These are phyloP conservation scores for Williopsis jadinii DNA, from an alignment of 1,139 yeast genomes.

Conservation along the genomic window DNA sequence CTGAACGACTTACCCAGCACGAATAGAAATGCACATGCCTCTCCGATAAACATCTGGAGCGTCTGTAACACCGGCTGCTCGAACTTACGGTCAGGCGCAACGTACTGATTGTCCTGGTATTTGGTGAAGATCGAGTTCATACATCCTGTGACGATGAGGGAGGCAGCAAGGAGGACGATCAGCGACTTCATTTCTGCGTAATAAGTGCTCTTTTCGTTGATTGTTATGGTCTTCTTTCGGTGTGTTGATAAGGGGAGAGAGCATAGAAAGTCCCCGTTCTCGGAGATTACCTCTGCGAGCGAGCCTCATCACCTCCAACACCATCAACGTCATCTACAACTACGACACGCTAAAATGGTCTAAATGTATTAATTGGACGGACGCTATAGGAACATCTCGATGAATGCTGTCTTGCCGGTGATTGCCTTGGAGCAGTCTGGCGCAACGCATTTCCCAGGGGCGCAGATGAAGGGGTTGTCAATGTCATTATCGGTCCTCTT, in stretches of 20 bases:
- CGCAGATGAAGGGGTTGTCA: constrained; percentile 38
- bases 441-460: constrained; percentile 44
- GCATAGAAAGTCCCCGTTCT: too few species aligned
- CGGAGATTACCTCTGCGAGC: too few species aligned
- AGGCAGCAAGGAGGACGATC: constrained; percentile 25
- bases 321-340: too few species aligned
- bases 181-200: constrained; percentile 2
- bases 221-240: too few species aligned
- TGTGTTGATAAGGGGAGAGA: too few species aligned
- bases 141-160: constrained; percentile 63
- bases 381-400: constrained; percentile 28
- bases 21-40: constrained; percentile 46
- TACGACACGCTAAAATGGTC: too few species aligned
- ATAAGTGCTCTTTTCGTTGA: background rate
- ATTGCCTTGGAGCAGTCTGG: constrained; percentile 32
- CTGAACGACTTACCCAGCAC: constrained; percentile 9
- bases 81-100: constrained; percentile 43
- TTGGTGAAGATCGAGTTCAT: constrained; percentile 70
- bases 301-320: too few species aligned
- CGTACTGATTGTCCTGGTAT: constrained; percentile 73
- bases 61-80: constrained; percentile 81
- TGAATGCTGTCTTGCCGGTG: constrained; percentile 28
- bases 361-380: background rate
- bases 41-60: constrained; percentile 78
- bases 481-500: constrained; percentile 25